phyloP scores from a whole-genome alignment of 2,329 filamentous ascomycete species.

The Sporothrix brasiliensis region DNA sequence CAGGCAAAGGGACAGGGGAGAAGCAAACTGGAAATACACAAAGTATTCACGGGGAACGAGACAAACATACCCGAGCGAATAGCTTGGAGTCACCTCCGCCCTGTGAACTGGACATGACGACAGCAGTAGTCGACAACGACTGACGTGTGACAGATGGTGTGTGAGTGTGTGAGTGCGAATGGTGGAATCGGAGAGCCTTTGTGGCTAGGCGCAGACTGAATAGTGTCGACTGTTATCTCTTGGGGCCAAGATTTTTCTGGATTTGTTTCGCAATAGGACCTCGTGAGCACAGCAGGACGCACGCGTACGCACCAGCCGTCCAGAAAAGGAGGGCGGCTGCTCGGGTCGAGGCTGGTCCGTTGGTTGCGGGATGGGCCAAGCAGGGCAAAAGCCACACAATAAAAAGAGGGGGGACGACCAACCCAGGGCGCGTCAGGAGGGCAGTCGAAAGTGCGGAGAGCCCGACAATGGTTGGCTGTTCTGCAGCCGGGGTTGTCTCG shows the following conservation, averaged over 20 bases:
- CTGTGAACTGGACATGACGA: slow-evolving; percentile 57
- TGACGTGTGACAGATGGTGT: not conserved
- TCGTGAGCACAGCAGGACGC: not conserved
- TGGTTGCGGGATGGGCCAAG: slow-evolving; percentile 7
- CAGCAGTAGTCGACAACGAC: slow-evolving; percentile 9
- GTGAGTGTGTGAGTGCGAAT: not conserved
- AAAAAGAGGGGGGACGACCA: not conserved
- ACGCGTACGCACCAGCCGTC: not conserved
- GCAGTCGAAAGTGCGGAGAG: slow-evolving; percentile 22
- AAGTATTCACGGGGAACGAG: not conserved
- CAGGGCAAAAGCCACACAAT: not conserved
- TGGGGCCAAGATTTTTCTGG: slow-evolving; percentile 1
- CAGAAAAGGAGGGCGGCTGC: not conserved
- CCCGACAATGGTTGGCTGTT: slow-evolving; percentile 7
- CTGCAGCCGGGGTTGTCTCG: slow-evolving; percentile 10
- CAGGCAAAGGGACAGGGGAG: not conserved
- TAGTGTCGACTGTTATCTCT: slow-evolving; percentile 20
- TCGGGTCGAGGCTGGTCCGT: not conserved
- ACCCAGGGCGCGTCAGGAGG: not conserved
- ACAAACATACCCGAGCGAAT: slow-evolving; percentile 80
- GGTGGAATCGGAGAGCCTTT: not conserved
- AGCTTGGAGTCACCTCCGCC: slow-evolving; percentile 96
- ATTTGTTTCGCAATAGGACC: not conserved
- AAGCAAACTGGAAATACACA: not conserved
- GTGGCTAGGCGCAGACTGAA: not conserved